Conservation (phyloP, 1,139 yeast species). For the Hyphopichia buzzinii region DNA sequence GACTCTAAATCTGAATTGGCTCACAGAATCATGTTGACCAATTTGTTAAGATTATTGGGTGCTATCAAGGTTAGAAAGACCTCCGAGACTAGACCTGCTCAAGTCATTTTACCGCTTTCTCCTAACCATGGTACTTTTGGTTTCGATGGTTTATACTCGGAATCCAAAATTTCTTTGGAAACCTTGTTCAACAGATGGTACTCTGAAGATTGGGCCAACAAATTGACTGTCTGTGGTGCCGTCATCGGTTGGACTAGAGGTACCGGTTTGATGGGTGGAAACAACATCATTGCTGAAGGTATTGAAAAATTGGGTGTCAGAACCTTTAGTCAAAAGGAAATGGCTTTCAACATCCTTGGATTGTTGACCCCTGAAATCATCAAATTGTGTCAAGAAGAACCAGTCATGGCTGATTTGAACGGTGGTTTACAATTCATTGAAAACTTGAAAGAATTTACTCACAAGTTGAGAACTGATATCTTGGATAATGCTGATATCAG, state of each 20-base stretch:
- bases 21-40: conserved; percentile 97
- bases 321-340: conserved; percentile 96
- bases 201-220: conserved; percentile 94
- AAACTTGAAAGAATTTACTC: conserved; percentile 86
- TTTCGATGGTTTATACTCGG: conserved; percentile 96
- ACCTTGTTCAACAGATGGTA: conserved; percentile 98
- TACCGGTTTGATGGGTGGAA: conserved; percentile 96
- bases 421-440: conserved; percentile 97
- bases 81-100: conserved; percentile 96
- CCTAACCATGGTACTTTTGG: conserved; percentile 99
- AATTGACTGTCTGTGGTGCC: conserved; percentile 96
- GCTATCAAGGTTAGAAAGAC: conserved; percentile 81
- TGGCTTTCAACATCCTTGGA: conserved; percentile 98
- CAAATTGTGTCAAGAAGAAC: conserved; percentile 85
- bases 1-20: conserved; percentile 97
- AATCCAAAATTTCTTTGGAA: conserved; percentile 91
- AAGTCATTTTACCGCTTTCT: conserved; percentile 91
- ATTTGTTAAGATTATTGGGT: conserved; percentile 89
- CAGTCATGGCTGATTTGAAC: conserved; percentile 96
- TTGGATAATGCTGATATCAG: conserved; percentile 86
- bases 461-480: conserved; percentile 76
- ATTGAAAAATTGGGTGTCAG: conserved; percentile 94
- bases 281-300: conserved; percentile 96
- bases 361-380: conserved; percentile 84
- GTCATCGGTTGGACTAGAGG: conserved; percentile 99